Base-by-base conservation (phyloP, 78 protist species). In the Mantamonas sphyraenae region DNA sequence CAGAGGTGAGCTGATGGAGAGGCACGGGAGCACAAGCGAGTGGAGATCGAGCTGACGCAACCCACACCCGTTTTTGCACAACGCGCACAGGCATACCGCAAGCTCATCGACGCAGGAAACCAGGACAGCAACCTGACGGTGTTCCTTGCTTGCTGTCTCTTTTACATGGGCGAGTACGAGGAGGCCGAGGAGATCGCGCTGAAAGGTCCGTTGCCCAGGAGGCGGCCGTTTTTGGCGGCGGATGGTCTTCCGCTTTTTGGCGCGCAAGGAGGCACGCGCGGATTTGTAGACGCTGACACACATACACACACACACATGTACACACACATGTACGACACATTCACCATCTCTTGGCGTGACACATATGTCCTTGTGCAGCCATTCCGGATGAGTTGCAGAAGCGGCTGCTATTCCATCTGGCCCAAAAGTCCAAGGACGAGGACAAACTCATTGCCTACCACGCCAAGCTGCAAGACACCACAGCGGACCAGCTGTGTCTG, bases 401-500 rank as follows among this genome's bases (percentile, higher is more conserved):
- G 34, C 77, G 91, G 1, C 68, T 86, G 7, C 79, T 77, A n/a
- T 81, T 86, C 62, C 86, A 86, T 61, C 22, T 86, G 16, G 83
- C 91, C 26, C 85, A 81, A 73, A 77, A 78, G 71, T 35, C 60
- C 33, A 60, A 70, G 62, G 84, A 86, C 40, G 91, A 86, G 35
- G 28, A 24, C 34, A 56, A 64, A 71, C 59, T 86, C 59, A 78
- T 81, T 81, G 20, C 1, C 16, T 64, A 71, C 51, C 87, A 86
- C 71, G 79, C 73, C 53, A 68, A 77, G 74, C 82, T 86, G 35
- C 68, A 71, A 5, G 77, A 77, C 39, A 22, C 40, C 19, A 56
- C 35, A 2, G 59, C 28, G 60, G 66, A 67, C 68, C 74, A 67
- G 61, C 68, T 87, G 39, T 64, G 68, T 24, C 47, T 87, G 28